Evolutionary conservation across 148 eudicot species (phyloP), one percentile per base, ranked within the genome.

Genomic region (Mesembryanthemum crystallinum): DNA sequence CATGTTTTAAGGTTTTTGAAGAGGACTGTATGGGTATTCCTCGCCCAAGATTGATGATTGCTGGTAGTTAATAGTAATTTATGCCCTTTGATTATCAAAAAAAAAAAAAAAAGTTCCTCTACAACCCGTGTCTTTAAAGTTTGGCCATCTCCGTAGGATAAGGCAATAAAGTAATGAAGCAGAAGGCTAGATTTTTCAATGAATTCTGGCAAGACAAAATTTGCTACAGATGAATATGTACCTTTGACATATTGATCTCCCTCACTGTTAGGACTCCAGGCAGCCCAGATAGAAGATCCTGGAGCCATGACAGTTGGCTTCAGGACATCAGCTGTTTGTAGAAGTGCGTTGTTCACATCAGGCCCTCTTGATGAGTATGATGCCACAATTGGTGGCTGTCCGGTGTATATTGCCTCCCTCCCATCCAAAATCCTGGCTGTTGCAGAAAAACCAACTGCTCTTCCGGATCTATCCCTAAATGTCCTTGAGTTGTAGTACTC

Each of bases 281-380:
- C 88, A 72, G 87, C 90, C 92, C 92, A 89, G 33, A 89, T 89
- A 28, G 90, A 83, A 27, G 92, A 87, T n/a, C 92, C 90, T 0
- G 92, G 92, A 70, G 92, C 90, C 86, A 85, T 87, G 82, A 89
- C 76, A 67, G 83, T 87, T 17, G 92, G 90, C 64, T 89, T 89
- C 20, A 89, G 79, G 69, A 89, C 92, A 84, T 89, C 92, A 21
- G 88, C 92, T 14, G 92, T 89, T 71, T 89, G 85, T 32, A 89
- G 60, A 77, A 82, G 83, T 13, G 86, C 88, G 73, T 85, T 89
- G 75, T 85, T 89, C 52, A 89, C 88, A 73, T 85, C 92, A 60
- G 92, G 92, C 64, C 92, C 92, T 80, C 92, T 83, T 17, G 90
- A 87, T 23, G 92, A 89, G 76, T 87, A 89, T 18, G 90, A 84